Conservation (phyloP, 2,329 filamentous ascomycete species). For the Alternaria postmessia region DNA sequence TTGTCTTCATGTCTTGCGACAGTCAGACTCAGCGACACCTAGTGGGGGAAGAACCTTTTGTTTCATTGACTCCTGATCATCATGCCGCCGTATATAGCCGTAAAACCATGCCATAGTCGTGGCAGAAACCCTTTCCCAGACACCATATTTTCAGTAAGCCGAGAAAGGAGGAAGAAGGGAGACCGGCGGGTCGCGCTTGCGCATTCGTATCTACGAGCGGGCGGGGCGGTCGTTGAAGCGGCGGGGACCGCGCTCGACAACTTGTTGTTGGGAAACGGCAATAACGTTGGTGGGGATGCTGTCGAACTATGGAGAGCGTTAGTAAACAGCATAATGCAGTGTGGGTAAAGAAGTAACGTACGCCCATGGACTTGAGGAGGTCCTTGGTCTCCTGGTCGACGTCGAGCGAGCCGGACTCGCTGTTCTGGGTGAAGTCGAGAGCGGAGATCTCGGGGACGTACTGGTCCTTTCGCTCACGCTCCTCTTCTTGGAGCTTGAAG, state of each 20-base stretch:
- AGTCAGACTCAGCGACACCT: constrained; percentile 87
- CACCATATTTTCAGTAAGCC: constrained; percentile 56
- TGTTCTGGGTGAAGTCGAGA: constrained; percentile 95
- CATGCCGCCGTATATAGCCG: constrained; percentile 66
- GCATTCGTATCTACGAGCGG: constrained; percentile 39
- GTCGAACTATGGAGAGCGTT: constrained; percentile 75
- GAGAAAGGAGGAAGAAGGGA: constrained; percentile 37
- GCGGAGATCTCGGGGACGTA: constrained; percentile 99
- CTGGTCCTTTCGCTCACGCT: constrained; percentile 99
- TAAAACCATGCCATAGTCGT: constrained; percentile 91
- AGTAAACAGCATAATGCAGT: constrained; percentile 5
- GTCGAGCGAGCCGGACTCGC: constrained; percentile 91
- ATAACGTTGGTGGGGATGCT: constrained; percentile 96
- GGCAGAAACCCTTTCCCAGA: constrained; percentile 95
- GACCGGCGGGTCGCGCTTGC: constrained; percentile 58
- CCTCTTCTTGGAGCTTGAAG: constrained; percentile 99
- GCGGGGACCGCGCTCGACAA: constrained; percentile 80
- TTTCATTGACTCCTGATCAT: constrained; percentile 72
- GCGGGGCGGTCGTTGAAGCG: constrained; percentile 73
- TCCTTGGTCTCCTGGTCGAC: constrained; percentile 99
- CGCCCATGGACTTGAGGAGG: constrained; percentile 98
- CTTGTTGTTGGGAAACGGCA: constrained; percentile 86
- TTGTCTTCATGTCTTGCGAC: constrained; percentile 65
- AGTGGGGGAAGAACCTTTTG: constrained; percentile 56
- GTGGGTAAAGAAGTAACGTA: constrained; percentile 65